These are phyloP conservation scores for Calophaca sinica DNA, from an alignment of 306 rosid genomes.

Conservation along the genomic window DNA sequence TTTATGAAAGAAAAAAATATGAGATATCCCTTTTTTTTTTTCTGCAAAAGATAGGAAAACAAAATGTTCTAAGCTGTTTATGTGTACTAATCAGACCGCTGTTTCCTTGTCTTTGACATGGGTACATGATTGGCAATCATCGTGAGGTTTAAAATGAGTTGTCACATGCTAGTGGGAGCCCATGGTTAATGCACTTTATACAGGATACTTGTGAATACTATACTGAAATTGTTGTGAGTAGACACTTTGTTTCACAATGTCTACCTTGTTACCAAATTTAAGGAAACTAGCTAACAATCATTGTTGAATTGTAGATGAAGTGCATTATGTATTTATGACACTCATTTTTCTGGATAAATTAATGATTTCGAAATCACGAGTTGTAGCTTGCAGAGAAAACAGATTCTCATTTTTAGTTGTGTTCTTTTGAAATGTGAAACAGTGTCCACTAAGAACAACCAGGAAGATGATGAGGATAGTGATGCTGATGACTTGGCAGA, in stretches of 20 bases:
- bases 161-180: not conserved
- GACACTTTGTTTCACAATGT: not conserved
- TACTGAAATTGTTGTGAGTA: slow-evolving; percentile 23
- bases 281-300: slow-evolving; percentile 15
- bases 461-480: slow-evolving; percentile 66
- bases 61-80: slow-evolving; percentile 21
- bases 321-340: slow-evolving; percentile 10
- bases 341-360: slow-evolving; percentile 9
- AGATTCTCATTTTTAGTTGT: slow-evolving; percentile 30
- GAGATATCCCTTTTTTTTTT: not conserved
- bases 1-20: slow-evolving; percentile 9
- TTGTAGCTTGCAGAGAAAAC: not conserved
- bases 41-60: not conserved
- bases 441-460: slow-evolving; percentile 65
- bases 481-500: slow-evolving; percentile 81
- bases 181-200: not conserved
- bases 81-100: not conserved
- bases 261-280: slow-evolving; percentile 1
- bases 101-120: not conserved
- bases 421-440: slow-evolving; percentile 43
- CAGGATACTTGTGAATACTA: slow-evolving; percentile 14
- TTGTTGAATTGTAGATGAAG: not conserved
- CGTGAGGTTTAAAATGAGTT: slow-evolving; percentile 9
- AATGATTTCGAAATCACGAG: not conserved
- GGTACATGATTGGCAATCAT: not conserved